These are phyloP conservation scores for Cladophialophora yegresii DNA, from an alignment of 2,329 filamentous ascomycete species.

Conservation along the genomic window DNA sequence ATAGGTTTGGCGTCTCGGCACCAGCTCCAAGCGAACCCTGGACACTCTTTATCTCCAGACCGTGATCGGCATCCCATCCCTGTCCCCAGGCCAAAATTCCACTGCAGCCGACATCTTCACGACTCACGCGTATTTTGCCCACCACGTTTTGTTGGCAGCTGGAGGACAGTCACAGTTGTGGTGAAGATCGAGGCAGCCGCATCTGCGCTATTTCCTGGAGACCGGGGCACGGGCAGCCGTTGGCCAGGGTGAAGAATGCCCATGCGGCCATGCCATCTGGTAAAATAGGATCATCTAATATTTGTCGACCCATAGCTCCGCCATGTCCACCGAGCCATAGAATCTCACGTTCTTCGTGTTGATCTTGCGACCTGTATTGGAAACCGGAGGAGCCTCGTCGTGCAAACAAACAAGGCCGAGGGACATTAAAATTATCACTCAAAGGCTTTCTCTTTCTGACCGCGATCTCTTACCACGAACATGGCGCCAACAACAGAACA, in stretches of 20 bases:
- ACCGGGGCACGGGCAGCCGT: constrained; percentile 1
- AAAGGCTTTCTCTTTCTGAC: neutral
- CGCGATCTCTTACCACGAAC: neutral
- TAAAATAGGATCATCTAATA: neutral
- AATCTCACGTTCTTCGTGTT: neutral
- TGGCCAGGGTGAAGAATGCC: constrained; percentile 13
- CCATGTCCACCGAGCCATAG: constrained; percentile 6
- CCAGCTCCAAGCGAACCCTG: constrained; percentile 13
- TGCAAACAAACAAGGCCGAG: neutral
- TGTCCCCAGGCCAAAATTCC: constrained; percentile 1
- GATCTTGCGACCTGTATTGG: neutral
- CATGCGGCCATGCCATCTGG: neutral
- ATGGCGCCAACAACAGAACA: constrained; percentile 21
- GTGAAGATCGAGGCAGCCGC: neutral
- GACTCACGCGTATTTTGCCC: constrained; percentile 1
- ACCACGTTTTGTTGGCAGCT: constrained; percentile 5
- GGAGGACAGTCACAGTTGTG: neutral
- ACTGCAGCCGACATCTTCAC: neutral
- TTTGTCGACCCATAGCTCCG: neutral
- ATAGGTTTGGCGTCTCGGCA: constrained; percentile 1
- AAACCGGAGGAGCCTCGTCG: neutral
- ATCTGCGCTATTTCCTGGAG: neutral
- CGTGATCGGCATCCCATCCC: constrained; percentile 5
- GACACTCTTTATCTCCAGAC: constrained; percentile 9
- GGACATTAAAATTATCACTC: neutral